Conservation (phyloP, 768 basidiomycete genomes). For the Rubroboletus satanas region DNA sequence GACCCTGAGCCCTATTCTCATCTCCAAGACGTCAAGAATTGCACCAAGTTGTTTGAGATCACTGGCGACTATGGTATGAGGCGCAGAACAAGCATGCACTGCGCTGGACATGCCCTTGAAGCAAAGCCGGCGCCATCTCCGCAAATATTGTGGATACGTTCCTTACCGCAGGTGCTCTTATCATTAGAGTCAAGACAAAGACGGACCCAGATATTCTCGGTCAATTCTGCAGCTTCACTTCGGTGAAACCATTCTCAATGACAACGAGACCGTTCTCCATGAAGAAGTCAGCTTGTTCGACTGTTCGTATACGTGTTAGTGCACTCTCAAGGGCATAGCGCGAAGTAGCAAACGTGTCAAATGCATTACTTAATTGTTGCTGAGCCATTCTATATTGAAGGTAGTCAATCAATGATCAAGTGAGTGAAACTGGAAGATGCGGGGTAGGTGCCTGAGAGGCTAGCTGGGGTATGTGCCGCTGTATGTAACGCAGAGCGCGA, state of each 20-base stretch:
- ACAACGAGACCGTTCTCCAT: conserved; percentile 53
- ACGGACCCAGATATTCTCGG: conserved; percentile 48
- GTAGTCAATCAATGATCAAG: not conserved
- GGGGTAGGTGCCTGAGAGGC: not conserved
- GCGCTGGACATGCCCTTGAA: conserved; percentile 40
- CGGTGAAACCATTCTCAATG: conserved; percentile 50
- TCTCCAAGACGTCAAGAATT: conserved; percentile 3
- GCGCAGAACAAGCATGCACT: not conserved
- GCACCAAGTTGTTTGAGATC: not conserved
- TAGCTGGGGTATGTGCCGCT: not conserved
- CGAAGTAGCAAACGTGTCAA: conserved; percentile 33
- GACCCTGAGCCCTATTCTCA: not conserved
- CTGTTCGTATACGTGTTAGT: conserved; percentile 20
- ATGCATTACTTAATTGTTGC: conserved; percentile 5
- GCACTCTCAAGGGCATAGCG: not conserved
- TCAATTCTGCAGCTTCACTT: conserved; percentile 47
- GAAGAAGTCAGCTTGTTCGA: conserved; percentile 50
- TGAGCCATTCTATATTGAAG: not conserved
- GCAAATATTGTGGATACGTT: conserved; percentile 45
- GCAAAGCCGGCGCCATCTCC: conserved; percentile 45
- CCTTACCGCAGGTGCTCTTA: conserved; percentile 50
- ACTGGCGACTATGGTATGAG: not conserved
- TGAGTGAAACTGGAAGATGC: not conserved
- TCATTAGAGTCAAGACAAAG: conserved; percentile 51
- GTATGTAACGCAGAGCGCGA: not conserved